Evolutionary conservation across 768 basidiomycete genomes (phyloP), one percentile per base, ranked within the genome.

Genomic region (Leccinum boreale): DNA sequence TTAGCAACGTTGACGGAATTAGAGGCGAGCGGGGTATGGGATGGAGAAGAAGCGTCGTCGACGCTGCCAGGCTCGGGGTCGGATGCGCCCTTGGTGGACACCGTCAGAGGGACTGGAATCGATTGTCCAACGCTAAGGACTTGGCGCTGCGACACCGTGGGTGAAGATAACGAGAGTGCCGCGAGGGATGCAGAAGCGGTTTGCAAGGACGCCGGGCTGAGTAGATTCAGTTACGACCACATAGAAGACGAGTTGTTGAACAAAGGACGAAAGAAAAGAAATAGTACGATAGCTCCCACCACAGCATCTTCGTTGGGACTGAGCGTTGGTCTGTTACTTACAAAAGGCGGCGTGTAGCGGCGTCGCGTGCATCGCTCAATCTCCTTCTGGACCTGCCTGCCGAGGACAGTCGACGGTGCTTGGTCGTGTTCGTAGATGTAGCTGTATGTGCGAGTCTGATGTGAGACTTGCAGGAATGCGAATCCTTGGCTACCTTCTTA

Each of bases 311-410:
- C 58, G 42, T 47, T 31, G 28, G 33, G 46, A 47, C 23, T 4
- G 57, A 35, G 33, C 51, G 49, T 36, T 44, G 53, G 57, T 28
- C 46, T 53, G 58, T 55, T 57, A 87, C 86, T 78, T 73, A 92
- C 89, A 83, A 82, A 53, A 87, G 87, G 52, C 90, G 87, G 52
- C 90, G 79, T 56, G 77, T 78, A 52, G 87, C 86, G 46, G 90
- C 90, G 71, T 91, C 90, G 50, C 87, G 78, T 24, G 89, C 90
- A 70, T 92, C 90, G 70, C 88, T 90, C 61, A 90, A 69, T 56
- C 90, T 77, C 64, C 90, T 80, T 67, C 84, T 83, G 24, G 82
- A 78, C 72, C 88, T 84, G 19, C 89, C 86, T 11, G 84, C 79
- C 0, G 89, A 90, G 17, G 87, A 85, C 19, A 90, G 74, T 17